These are phyloP conservation scores for Naganishia kalamii DNA, from an alignment of 768 basidiomycete species.

Conservation along the genomic window DNA sequence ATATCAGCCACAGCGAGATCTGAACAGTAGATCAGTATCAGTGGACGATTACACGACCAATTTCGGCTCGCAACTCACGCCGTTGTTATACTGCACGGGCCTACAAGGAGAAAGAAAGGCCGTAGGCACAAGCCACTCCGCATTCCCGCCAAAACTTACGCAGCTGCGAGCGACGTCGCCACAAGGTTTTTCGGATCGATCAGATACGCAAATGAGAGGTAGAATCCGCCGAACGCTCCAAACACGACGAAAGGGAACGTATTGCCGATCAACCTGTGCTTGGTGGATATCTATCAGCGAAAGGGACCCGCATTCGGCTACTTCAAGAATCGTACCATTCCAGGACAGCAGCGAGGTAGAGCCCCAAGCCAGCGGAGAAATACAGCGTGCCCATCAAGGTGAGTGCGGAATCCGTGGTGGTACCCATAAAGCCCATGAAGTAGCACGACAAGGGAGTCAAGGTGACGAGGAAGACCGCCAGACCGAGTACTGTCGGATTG, in stretches of 20 bases:
- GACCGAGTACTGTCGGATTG: constrained; percentile 32
- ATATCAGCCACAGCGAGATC: constrained; percentile 28
- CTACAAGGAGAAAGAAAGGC: neutral
- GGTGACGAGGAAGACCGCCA: constrained; percentile 33
- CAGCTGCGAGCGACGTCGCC: constrained; percentile 24
- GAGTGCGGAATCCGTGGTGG: neutral
- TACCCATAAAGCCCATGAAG: constrained; percentile 30
- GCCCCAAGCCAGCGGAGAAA: constrained; percentile 31
- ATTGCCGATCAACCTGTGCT: constrained; percentile 17
- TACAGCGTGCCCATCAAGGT: constrained; percentile 17
- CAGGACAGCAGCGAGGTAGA: constrained; percentile 28
- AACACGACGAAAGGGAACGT: constrained; percentile 37
- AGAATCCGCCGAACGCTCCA: constrained; percentile 31
- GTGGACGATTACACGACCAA: too few relatives aligned
- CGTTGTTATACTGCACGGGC: constrained; percentile 28
- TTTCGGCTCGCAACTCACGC: neutral
- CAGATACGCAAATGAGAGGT: constrained; percentile 30
- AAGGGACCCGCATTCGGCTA: neutral
- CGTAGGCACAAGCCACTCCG: neutral
- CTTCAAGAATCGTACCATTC: constrained; percentile 26
- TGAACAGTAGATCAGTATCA: neutral
- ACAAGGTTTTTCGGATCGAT: constrained; percentile 27
- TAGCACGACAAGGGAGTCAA: constrained; percentile 32
- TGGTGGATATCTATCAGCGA: neutral
- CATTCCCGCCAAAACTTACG: neutral